A percentile compares a stretch with the other conserved stretches of the same genome.
phyloP scores from a whole-genome alignment of 2,329 filamentous ascomycete genomes.

The Fusarium annulatum region DNA sequence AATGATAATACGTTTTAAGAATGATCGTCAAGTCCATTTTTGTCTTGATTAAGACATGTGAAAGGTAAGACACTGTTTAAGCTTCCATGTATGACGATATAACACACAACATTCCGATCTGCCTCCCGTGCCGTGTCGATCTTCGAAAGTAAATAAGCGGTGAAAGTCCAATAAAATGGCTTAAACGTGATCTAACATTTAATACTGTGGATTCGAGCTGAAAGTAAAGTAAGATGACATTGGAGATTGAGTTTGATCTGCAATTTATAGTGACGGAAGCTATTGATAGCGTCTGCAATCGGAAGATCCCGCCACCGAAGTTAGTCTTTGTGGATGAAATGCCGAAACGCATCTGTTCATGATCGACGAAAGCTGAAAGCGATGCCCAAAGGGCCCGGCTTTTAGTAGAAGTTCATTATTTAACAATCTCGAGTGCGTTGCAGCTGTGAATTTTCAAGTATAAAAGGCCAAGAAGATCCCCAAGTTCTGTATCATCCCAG shows the following conservation, averaged over 20 bases:
- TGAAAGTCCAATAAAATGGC: background rate
- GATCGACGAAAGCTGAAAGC: background rate
- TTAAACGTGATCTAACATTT: rapidly evolving
- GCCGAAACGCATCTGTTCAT: background rate
- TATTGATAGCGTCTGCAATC: background rate
- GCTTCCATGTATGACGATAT: background rate
- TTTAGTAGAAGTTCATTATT: rapidly evolving
- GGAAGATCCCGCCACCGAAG: too few relatives aligned
- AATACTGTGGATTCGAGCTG: background rate
- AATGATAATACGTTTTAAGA: background rate
- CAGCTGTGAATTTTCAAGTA: background rate
- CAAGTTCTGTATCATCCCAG: background rate
- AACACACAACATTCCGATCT: background rate
- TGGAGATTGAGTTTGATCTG: background rate
- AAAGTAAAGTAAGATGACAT: rapidly evolving
- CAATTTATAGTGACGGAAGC: background rate
- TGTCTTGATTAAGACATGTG: background rate
- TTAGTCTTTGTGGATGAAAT: background rate
- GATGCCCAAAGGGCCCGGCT: rapidly evolving
- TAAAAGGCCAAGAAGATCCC: background rate
- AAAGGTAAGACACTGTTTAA: background rate
- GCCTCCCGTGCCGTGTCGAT: background rate
- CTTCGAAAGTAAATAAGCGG: rapidly evolving
- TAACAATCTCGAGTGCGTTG: too few relatives aligned
- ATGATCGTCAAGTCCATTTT: background rate